A percentile compares a stretch with the other conserved stretches of the same genome.
Evolutionary conservation across 2,329 filamentous ascomycete genomes (phyloP).

Genomic region (Madurella mycetomatis): DNA sequence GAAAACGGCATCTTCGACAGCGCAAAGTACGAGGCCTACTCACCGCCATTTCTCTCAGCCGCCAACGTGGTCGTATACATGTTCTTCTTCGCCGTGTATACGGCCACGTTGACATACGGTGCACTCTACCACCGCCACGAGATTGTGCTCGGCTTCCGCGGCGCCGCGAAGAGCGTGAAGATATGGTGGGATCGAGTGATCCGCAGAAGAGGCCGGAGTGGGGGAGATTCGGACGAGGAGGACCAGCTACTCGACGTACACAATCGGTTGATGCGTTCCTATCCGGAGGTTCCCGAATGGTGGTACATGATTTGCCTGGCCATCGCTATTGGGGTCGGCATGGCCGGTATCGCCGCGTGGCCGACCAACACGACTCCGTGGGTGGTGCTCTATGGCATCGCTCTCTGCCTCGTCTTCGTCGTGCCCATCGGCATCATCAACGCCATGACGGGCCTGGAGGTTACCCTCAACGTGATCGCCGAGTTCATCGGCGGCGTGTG

Average conservation of each 20-base stretch:
- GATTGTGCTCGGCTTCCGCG: constrained; percentile 35
- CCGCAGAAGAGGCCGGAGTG: background rate
- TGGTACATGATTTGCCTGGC: constrained; percentile 38
- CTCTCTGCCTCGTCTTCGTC: constrained; percentile 42
- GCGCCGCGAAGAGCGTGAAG: constrained; percentile 31
- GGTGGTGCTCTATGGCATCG: constrained; percentile 46
- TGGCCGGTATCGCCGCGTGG: constrained; percentile 35
- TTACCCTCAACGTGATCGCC: constrained; percentile 25
- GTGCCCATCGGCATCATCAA: constrained; percentile 44
- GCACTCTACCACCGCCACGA: constrained; percentile 38
- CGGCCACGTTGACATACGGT: constrained; percentile 38
- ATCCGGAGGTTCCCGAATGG: constrained; percentile 44
- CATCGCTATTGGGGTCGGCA: constrained; percentile 32
- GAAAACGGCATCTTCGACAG: constrained; percentile 32
- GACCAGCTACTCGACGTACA: constrained; percentile 37
- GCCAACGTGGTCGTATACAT: constrained; percentile 34
- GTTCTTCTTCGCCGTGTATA: constrained; percentile 40
- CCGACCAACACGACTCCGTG: constrained; percentile 46
- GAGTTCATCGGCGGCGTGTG: constrained; percentile 26
- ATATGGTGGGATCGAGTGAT: background rate
- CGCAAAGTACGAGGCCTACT: constrained; percentile 38
- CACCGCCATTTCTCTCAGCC: constrained; percentile 39
- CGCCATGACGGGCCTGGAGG: constrained; percentile 37
- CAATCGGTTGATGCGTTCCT: constrained; percentile 43
- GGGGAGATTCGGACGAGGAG: background rate